Evolutionary conservation across 257 asterid genomes (phyloP).

Genomic region (Solanum tarapatanum): DNA sequence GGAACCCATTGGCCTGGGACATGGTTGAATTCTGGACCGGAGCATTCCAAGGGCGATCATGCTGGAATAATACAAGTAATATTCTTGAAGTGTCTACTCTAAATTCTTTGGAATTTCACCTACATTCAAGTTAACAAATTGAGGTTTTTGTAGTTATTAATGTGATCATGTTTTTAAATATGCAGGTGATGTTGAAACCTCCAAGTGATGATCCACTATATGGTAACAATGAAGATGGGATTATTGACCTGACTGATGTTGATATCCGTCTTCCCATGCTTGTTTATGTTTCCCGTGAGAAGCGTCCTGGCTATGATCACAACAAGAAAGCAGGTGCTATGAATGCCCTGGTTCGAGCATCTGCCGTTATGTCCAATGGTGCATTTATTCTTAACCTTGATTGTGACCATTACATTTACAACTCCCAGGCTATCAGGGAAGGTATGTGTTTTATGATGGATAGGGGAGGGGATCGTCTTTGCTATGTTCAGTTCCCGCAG

Average conservation of each 20-base stretch:
- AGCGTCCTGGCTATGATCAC: constrained; percentile 76
- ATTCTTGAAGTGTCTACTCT: neutral
- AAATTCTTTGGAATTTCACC: neutral
- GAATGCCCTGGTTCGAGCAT: constrained; percentile 77
- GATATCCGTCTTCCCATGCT: constrained; percentile 79
- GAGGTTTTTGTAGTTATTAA: constrained; percentile 14
- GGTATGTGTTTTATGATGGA: constrained; percentile 89
- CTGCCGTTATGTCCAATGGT: constrained; percentile 76
- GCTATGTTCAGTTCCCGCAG: constrained; percentile 70
- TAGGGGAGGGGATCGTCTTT: constrained; percentile 59
- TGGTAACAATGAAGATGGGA: constrained; percentile 36
- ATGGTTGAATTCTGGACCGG: constrained; percentile 42
- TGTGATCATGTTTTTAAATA: neutral
- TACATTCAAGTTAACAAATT: neutral
- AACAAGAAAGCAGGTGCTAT: constrained; percentile 81
- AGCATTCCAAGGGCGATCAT: constrained; percentile 65
- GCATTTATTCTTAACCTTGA: constrained; percentile 74
- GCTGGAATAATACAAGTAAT: constrained; percentile 76
- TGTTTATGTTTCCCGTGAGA: constrained; percentile 72
- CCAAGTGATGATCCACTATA: constrained; percentile 65
- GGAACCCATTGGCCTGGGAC: constrained; percentile 91
- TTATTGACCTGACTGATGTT: constrained; percentile 37
- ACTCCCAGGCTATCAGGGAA: constrained; percentile 67
- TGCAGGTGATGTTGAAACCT: constrained; percentile 74
- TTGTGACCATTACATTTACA: constrained; percentile 63